phyloP scores from a whole-genome alignment of 1,284 basidiomycete species.

The Austroboletus novae-zelandiae region DNA sequence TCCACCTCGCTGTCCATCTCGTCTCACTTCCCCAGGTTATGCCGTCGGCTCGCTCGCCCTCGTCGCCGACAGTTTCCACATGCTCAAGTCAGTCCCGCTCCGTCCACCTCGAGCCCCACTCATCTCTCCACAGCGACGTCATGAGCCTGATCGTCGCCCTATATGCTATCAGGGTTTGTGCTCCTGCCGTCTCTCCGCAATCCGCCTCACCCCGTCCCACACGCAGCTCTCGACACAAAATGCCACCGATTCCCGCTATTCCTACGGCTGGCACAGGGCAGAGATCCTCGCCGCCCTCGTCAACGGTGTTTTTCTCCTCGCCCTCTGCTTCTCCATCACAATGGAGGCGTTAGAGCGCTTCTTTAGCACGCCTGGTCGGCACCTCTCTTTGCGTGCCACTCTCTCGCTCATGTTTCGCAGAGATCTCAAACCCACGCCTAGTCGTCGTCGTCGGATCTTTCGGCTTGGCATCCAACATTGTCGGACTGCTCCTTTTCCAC shows the following conservation, averaged over 20 bases:
- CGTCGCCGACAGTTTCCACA: constrained; percentile 97
- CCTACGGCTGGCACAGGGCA: constrained; percentile 98
- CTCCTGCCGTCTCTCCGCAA: background rate
- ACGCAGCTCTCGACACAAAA: constrained; percentile 54
- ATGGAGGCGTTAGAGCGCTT: constrained; percentile 93
- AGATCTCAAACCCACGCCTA: constrained; percentile 85
- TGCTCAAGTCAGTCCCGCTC: constrained; percentile 78
- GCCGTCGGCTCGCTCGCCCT: constrained; percentile 92
- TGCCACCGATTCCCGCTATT: constrained; percentile 61
- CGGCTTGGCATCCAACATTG: constrained; percentile 88
- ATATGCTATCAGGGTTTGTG: constrained; percentile 87
- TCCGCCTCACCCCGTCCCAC: constrained; percentile 7
- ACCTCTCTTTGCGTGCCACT: constrained; percentile 4
- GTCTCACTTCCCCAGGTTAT: constrained; percentile 60
- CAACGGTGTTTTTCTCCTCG: constrained; percentile 95
- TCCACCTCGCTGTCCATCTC: background rate
- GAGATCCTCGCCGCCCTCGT: constrained; percentile 94
- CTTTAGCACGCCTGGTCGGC: constrained; percentile 76
- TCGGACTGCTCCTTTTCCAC: constrained; percentile 95
- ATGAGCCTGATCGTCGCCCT: constrained; percentile 94
- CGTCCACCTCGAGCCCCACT: constrained; percentile 4
- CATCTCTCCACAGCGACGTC: constrained; percentile 68
- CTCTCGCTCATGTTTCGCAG: constrained; percentile 40
- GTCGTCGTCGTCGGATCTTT: constrained; percentile 90
- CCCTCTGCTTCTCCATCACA: constrained; percentile 94